Evolutionary conservation across 108 stramenopile species (phyloP), one percentile per base, ranked within the genome.

Genomic region (Pinguiococcus pyrenoidosus): DNA sequence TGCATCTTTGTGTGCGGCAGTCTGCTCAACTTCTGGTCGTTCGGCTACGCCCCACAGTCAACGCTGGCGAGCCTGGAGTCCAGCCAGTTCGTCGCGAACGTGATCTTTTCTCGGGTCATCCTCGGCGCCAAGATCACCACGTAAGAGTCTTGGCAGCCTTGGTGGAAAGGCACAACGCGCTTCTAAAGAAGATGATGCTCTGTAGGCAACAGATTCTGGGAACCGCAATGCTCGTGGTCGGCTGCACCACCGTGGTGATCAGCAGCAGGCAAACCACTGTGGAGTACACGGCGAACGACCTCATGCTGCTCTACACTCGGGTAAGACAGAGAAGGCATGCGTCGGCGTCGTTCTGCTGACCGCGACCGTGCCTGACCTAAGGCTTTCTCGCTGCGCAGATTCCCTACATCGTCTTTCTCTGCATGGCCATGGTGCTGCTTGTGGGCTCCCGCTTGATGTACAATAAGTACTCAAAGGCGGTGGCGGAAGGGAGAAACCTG

Each of bases 11-110:
- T 76, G 9, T 26, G 59, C 7, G 74, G 74, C 2, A 61, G 62
- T 35, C 39, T 76, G 33, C 59, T 76, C 0, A 76, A 76, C 28
- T 76, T 76, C 49, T 70, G 58, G 37, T 60, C 63, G 2, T 74
- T 56, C 54, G 69, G 65, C 14, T 70, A 67, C 53, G 70, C 70
- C 0, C 59, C 69, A 32, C 66, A 67, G 37, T 60, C 58, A 2
- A 52, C 69, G 56, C 55, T 76, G 4, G 74, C 74, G 32, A 54
- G 61, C 1, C 39, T 76, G 22, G 74, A 72, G 41, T 62, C 63
- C 17, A 47, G 72, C 13, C 74, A 76, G 42, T 76, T 76, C 27
- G 71, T 76, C 9, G 72, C 67, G 5, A 76, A 76, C 39, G 32
- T 76, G 18, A 20, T 76, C 21, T 76, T 76, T 39, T 66, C 66